These are phyloP conservation scores for Tylopilus subfusipes DNA, from an alignment of 768 basidiomycete species.

Conservation along the genomic window DNA sequence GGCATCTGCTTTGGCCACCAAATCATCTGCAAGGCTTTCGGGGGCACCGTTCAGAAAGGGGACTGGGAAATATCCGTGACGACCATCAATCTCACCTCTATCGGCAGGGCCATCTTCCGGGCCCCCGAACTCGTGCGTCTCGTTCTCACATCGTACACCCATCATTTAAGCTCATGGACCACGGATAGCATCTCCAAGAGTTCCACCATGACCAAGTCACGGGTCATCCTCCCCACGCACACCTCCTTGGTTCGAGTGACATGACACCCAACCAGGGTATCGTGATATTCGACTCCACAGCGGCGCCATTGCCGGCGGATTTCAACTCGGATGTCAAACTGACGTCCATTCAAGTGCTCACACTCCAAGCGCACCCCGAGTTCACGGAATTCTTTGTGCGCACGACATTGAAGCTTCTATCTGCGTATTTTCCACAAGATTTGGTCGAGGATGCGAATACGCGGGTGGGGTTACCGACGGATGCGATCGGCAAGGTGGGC, in stretches of 20 bases:
- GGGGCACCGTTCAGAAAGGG: conserved; percentile 45
- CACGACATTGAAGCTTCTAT: not conserved
- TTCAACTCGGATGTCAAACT: not conserved
- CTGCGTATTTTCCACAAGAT: too few species aligned
- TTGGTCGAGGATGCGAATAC: not conserved
- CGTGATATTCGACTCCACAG: not conserved
- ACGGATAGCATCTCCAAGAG: not conserved
- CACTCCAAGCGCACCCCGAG: not conserved
- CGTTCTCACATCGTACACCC: not conserved
- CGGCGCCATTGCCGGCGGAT: not conserved
- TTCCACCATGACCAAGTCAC: not conserved
- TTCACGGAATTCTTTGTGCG: not conserved
- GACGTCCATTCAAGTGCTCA: not conserved
- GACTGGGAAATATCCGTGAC: not conserved
- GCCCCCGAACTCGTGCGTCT: not conserved
- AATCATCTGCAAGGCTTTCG: conserved; percentile 72
- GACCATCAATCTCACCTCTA: not conserved
- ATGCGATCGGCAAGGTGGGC: not conserved
- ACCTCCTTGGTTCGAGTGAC: not conserved
- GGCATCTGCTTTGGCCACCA: conserved; percentile 95
- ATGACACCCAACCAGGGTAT: not conserved
- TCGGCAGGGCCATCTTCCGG: not conserved
- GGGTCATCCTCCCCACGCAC: not conserved
- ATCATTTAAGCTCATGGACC: not conserved
- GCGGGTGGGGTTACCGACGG: not conserved